phyloP scores from a whole-genome alignment of 306 rosid genomes.

The Pterocarpus santalinus region DNA sequence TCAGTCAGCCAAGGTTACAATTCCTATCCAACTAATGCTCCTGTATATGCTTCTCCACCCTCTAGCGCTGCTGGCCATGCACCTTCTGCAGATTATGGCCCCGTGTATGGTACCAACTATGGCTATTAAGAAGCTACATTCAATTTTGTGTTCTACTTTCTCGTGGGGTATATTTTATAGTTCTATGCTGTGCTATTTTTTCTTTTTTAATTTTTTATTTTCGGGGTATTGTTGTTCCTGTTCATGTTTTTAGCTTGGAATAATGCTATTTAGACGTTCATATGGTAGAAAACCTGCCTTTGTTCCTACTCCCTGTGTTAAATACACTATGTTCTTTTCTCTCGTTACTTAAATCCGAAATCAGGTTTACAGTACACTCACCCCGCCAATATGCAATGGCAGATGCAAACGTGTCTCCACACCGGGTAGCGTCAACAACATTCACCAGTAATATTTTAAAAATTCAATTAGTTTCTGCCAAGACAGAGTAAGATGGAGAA shows the following conservation, averaged over 20 bases:
- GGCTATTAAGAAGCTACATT: constrained; percentile 42
- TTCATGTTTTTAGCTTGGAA: not conserved
- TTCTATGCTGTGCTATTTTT: not conserved
- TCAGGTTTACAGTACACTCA: no score
- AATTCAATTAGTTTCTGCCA: no score
- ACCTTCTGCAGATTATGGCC: constrained; percentile 43
- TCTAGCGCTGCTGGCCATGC: constrained; percentile 40
- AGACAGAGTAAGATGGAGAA: no score
- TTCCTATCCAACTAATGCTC: constrained; percentile 44
- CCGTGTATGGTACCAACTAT: constrained; percentile 45
- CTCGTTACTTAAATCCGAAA: no score
- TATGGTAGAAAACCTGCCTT: no score
- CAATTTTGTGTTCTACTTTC: not conserved
- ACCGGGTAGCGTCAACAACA: no score
- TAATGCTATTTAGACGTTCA: not conserved
- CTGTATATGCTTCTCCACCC: constrained; percentile 46
- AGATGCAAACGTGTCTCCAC: no score
- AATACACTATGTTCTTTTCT: no score
- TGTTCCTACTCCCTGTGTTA: no score
- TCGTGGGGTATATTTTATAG: not conserved
- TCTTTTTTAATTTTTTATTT: not conserved
- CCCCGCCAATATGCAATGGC: no score
- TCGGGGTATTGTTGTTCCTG: not conserved
- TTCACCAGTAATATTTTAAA: no score
- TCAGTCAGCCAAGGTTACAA: constrained; percentile 28